Conservation (phyloP, 768 basidiomycete genomes). For the Hypsizygus marmoreus region DNA sequence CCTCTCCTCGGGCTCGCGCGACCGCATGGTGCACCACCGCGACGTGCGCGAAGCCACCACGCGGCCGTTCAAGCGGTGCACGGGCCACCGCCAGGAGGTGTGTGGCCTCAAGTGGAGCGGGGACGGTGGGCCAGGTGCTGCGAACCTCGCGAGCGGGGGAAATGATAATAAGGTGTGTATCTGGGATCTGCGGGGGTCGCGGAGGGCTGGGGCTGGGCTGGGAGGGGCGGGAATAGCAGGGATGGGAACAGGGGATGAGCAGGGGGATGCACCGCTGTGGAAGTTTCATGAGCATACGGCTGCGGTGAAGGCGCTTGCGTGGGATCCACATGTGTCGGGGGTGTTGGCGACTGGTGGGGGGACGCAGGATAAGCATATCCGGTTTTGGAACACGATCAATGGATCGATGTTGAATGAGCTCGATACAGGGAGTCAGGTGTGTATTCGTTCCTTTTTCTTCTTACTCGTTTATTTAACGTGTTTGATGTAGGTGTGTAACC, state of each 20-base stretch:
- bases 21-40: constrained; percentile 87
- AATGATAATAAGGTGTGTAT: constrained; percentile 99
- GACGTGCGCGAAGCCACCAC: constrained; percentile 77
- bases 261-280: constrained; percentile 73
- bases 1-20: constrained; percentile 88
- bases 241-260: constrained; percentile 29
- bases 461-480: constrained; percentile 8
- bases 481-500: constrained; percentile 81
- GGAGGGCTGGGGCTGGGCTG: constrained; percentile 26
- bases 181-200: constrained; percentile 79
- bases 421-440: constrained; percentile 95
- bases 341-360: constrained; percentile 94
- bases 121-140: constrained; percentile 32
- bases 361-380: constrained; percentile 97
- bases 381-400: constrained; percentile 94
- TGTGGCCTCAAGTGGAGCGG: constrained; percentile 94
- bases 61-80: constrained; percentile 69
- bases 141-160: constrained; percentile 86
- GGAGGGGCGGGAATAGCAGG: constrained; percentile 19
- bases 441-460: constrained; percentile 25
- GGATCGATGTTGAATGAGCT: constrained; percentile 85
- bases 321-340: constrained; percentile 94
- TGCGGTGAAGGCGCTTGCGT: constrained; percentile 96
- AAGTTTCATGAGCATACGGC: constrained; percentile 97
- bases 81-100: constrained; percentile 89